Evolutionary conservation across 805 yeast species (phyloP).

Genomic region (Brettanomyces sp.): DNA sequence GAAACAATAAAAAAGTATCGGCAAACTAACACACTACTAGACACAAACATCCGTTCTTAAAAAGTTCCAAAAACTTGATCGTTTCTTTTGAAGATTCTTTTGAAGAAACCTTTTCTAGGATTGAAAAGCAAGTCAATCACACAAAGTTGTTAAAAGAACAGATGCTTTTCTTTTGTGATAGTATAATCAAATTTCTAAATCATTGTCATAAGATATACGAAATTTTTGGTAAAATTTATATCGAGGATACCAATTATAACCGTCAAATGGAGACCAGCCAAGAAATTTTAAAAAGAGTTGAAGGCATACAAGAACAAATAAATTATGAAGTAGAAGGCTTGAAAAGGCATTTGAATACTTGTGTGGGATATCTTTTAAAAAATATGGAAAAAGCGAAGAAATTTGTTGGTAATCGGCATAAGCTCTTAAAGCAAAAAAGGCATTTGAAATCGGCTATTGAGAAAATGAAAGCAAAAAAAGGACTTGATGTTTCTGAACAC

Average conservation of each 20-base stretch:
- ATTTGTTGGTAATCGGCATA: constrained; percentile 16
- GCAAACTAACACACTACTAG: too few species aligned
- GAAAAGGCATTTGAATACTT: constrained; percentile 10
- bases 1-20: too few species aligned
- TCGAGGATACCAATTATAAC: constrained; percentile 4
- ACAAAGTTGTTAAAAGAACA: too few species aligned
- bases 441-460: constrained; percentile 12
- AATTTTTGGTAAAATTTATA: neutral
- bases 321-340: constrained; percentile 10
- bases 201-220: neutral
- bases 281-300: constrained; percentile 6
- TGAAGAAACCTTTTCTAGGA: too few species aligned
- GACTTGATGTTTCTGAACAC: constrained; percentile 30
- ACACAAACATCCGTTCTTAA: too few species aligned
- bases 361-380: constrained; percentile 6
- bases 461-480: constrained; percentile 14
- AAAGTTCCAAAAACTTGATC: too few species aligned
- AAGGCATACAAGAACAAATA: constrained; percentile 8
- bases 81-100: too few species aligned
- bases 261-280: constrained; percentile 6
- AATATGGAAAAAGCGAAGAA: constrained; percentile 13
- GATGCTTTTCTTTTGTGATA: neutral
- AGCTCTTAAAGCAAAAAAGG: constrained; percentile 14
- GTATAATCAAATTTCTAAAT: neutral
- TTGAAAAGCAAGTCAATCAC: too few species aligned